Evolutionary conservation across 495 filamentous ascomycete genomes (phyloP).

Genomic region (Xylaria cubensis): DNA sequence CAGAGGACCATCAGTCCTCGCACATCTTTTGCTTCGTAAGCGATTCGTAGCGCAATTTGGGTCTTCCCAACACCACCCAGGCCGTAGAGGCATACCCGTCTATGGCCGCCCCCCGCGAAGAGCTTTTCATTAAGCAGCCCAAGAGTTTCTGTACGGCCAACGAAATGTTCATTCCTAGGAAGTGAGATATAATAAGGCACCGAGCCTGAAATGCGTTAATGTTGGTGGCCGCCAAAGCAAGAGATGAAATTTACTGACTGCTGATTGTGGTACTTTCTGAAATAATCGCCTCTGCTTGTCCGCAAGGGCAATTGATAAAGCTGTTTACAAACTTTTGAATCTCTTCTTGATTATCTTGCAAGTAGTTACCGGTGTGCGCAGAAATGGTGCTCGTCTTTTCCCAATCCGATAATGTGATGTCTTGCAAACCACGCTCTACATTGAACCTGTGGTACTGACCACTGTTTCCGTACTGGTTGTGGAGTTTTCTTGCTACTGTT

Average conservation of each 20-base stretch:
- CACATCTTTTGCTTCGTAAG: conserved; percentile 46
- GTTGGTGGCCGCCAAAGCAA: neutral
- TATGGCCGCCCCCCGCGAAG: conserved; percentile 23
- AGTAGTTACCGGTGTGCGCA: conserved; percentile 47
- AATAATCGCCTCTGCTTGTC: neutral
- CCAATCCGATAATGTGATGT: conserved; percentile 49
- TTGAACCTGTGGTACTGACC: conserved; percentile 53
- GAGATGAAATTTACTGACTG: conserved; percentile 16
- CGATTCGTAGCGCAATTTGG: conserved; percentile 57
- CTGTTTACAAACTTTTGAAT: conserved; percentile 23
- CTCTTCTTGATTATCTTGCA: conserved; percentile 22
- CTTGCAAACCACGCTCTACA: conserved; percentile 50
- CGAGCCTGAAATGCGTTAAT: conserved; percentile 26
- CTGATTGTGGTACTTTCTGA: neutral
- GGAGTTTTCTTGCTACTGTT: conserved; percentile 23
- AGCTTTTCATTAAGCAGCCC: conserved; percentile 18
- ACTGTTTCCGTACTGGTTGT: conserved; percentile 32
- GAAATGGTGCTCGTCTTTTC: conserved; percentile 43
- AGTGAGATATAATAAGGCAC: neutral
- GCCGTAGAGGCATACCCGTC: conserved; percentile 47
- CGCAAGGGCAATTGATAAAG: neutral
- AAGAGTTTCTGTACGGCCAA: neutral
- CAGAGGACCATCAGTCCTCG: conserved; percentile 47
- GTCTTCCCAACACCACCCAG: conserved; percentile 61
- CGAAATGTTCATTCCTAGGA: conserved; percentile 6